A percentile compares a stretch with the other conserved stretches of the same genome.
Evolutionary conservation across 495 filamentous ascomycete genomes (phyloP).

Genomic region (Astrothelium subdiscretum): DNA sequence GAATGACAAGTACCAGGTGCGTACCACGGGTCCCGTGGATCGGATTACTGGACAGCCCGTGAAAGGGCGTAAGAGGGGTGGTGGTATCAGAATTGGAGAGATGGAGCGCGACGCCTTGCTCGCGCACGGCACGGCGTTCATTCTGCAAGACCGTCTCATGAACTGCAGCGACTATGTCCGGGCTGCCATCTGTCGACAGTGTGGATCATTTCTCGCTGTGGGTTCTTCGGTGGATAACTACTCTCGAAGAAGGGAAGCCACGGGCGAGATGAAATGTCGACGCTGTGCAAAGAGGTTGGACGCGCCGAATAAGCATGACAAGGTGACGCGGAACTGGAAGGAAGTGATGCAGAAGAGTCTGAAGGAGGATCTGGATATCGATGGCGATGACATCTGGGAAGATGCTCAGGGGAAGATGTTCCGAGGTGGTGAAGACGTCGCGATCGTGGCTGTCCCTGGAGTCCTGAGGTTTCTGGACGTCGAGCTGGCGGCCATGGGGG

Average conservation of each 20-base stretch:
- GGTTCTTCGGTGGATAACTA: slow-evolving; percentile 58
- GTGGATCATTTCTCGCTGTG: slow-evolving; percentile 78
- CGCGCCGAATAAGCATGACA: slow-evolving; percentile 19
- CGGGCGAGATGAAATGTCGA: slow-evolving; percentile 69
- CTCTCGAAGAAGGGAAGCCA: slow-evolving; percentile 31
- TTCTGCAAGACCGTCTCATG: slow-evolving; percentile 88
- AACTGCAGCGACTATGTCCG: slow-evolving; percentile 89
- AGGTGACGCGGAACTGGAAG: not conserved
- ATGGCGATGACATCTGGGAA: slow-evolving; percentile 52
- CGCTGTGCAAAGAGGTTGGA: slow-evolving; percentile 60
- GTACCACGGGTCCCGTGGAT: slow-evolving; percentile 86
- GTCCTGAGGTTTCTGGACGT: slow-evolving; percentile 90
- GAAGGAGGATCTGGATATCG: slow-evolving; percentile 3
- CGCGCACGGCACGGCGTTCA: slow-evolving; percentile 87
- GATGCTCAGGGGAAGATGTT: slow-evolving; percentile 72
- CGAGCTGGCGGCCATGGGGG: slow-evolving; percentile 86
- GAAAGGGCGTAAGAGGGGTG: slow-evolving; percentile 89
- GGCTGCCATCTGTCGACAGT: slow-evolving; percentile 76
- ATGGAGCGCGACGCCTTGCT: slow-evolving; percentile 96
- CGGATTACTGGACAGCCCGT: slow-evolving; percentile 88
- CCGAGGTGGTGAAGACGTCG: slow-evolving; percentile 81
- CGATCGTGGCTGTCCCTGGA: slow-evolving; percentile 81
- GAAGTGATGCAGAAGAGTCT: not conserved
- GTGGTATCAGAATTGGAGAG: slow-evolving; percentile 96
- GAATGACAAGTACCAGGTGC: slow-evolving; percentile 97